Evolutionary conservation across 768 basidiomycete species (phyloP).

Genomic region (Rhodosporidiobolus odoratus): DNA sequence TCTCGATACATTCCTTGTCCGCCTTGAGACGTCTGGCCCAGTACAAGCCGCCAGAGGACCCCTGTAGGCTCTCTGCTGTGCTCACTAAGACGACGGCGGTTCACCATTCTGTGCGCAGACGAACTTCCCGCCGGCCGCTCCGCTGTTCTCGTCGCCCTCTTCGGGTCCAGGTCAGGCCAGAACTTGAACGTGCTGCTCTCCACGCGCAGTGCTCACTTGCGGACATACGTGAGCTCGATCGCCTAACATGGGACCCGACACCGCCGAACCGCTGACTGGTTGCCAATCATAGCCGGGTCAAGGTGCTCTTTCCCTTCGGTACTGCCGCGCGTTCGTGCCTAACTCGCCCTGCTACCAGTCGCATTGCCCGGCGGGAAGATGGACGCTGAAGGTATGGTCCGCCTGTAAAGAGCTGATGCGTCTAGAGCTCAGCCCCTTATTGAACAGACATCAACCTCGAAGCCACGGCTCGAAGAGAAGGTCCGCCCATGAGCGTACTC

Average conservation of each 20-base stretch:
- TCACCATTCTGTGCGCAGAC: neutral
- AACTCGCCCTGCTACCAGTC: no score
- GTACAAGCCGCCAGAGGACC: conserved; percentile 25
- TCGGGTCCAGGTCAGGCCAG: conserved; percentile 18
- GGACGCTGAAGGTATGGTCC: conserved; percentile 24
- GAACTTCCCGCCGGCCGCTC: conserved; percentile 20
- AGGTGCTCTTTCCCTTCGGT: conserved; percentile 1
- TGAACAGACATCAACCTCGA: conserved; percentile 31
- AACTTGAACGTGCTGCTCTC: conserved; percentile 35
- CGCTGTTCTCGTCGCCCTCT: conserved; percentile 31
- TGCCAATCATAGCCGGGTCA: conserved; percentile 25
- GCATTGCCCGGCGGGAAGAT: conserved; percentile 34
- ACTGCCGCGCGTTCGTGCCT: no score
- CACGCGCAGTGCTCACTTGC: conserved; percentile 14
- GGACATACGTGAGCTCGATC: conserved; percentile 21
- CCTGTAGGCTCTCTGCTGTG: neutral
- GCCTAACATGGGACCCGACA: neutral
- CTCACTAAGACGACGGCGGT: neutral
- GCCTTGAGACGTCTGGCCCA: conserved; percentile 21
- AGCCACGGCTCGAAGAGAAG: conserved; percentile 35
- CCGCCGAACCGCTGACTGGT: neutral
- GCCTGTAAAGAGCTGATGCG: neutral
- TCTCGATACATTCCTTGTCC: conserved; percentile 9
- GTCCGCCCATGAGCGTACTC: neutral
- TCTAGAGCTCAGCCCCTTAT: neutral